A percentile compares a stretch with the other conserved stretches of the same genome.
Evolutionary conservation across 805 yeast genomes (phyloP).

Genomic region (Candida silvicultrix): DNA sequence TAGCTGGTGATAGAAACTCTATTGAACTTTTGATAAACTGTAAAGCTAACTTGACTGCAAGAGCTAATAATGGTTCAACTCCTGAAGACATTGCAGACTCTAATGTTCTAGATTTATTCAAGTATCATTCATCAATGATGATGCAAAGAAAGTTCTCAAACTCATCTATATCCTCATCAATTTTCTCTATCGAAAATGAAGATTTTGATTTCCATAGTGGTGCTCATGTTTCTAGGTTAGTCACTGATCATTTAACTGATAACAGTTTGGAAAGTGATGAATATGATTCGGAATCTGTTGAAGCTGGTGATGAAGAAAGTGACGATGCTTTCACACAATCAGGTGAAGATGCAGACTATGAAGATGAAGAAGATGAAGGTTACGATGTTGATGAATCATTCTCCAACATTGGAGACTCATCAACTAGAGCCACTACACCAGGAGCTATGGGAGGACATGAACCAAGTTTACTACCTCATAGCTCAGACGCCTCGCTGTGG

Average conservation of each 20-base stretch:
- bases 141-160: constrained; percentile 20
- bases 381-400: not conserved
- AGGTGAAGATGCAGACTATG: constrained; percentile 6
- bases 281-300: constrained; percentile 9
- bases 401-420: not conserved
- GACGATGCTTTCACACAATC: constrained; percentile 10
- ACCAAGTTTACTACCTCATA: not conserved
- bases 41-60: constrained; percentile 51
- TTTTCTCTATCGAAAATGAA: constrained; percentile 25
- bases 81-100: constrained; percentile 36
- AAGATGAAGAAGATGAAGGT: not conserved
- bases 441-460: not conserved
- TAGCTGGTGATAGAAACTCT: constrained; percentile 65
- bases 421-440: too few relatives aligned
- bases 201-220: constrained; percentile 18
- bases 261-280: constrained; percentile 19
- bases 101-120: constrained; percentile 26
- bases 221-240: constrained; percentile 28
- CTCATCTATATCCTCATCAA: constrained; percentile 21
- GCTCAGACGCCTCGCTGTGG: constrained; percentile 26
- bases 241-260: constrained; percentile 23
- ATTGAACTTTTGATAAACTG: constrained; percentile 57
- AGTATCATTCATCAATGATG: constrained; percentile 4
- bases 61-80: constrained; percentile 43
- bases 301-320: constrained; percentile 23